A percentile compares a stretch with the other conserved stretches of the same genome.
phyloP scores from a whole-genome alignment of 345 rosid genomes.

The Mercurialis annua region DNA sequence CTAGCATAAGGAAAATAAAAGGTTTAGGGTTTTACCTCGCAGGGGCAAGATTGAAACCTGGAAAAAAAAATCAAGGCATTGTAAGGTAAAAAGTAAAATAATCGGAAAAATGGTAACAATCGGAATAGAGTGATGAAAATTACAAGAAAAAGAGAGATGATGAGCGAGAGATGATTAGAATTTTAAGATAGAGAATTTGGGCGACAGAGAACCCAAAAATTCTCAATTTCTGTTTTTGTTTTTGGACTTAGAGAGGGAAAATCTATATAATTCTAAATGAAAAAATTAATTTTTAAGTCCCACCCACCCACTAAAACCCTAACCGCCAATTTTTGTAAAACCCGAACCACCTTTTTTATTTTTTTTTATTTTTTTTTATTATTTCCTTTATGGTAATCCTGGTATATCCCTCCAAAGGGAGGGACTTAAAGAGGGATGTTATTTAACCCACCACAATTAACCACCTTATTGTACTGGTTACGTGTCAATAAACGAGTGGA shows the following conservation, averaged over 20 bases:
- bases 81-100: neutral
- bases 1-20: neutral
- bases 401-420: no score
- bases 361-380: neutral
- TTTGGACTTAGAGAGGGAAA: neutral
- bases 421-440: no score
- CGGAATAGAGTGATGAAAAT: neutral
- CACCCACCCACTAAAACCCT: neutral
- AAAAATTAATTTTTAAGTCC: neutral
- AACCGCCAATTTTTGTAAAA: slow-evolving; percentile 13
- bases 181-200: neutral
- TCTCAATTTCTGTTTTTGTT: neutral
- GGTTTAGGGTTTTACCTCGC: neutral
- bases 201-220: slow-evolving; percentile 6
- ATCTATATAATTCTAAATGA: neutral
- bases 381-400: neutral
- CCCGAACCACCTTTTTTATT: neutral
- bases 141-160: neutral
- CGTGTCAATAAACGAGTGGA: no score
- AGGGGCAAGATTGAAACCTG: neutral
- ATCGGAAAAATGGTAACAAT: neutral
- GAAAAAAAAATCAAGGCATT: neutral
- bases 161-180: neutral
- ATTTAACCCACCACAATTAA: no score
- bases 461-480: no score